A percentile compares a stretch with the other conserved stretches of the same genome.
These are phyloP conservation scores for Acrodontium crateriforme DNA, from an alignment of 2,329 filamentous ascomycete genomes.

Conservation along the genomic window DNA sequence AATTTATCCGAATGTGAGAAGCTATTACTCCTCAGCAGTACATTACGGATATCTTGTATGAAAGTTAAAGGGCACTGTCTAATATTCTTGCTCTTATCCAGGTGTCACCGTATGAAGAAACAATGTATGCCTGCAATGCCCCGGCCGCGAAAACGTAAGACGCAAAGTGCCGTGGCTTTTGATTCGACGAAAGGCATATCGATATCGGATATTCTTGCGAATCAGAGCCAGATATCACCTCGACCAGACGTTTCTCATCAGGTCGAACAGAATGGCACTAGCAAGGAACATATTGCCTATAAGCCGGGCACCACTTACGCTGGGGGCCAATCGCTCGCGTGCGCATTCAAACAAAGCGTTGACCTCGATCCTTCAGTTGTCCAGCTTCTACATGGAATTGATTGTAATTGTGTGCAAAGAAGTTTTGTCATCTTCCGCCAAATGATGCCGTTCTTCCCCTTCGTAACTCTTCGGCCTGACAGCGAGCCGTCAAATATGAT, in stretches of 20 bases:
- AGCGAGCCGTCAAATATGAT: slow-evolving; percentile 10
- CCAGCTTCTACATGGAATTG: slow-evolving; percentile 10
- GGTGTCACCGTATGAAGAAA: slow-evolving; percentile 15
- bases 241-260: not conserved
- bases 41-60: not conserved
- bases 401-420: slow-evolving; percentile 14
- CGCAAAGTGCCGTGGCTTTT: slow-evolving; percentile 8
- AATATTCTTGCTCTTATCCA: slow-evolving; percentile 7
- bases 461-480: slow-evolving; percentile 9
- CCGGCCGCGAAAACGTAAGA: slow-evolving; percentile 15
- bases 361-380: slow-evolving; percentile 6
- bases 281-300: not conserved
- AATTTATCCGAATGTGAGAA: not conserved
- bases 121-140: slow-evolving; percentile 15
- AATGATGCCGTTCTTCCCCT: slow-evolving; percentile 12
- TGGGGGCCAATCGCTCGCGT: slow-evolving; percentile 4
- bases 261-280: no score
- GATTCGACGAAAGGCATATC: slow-evolving; percentile 9
- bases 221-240: slow-evolving; percentile 1
- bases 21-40: not conserved
- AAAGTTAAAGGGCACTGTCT: not conserved
- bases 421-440: slow-evolving; percentile 13
- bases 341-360: slow-evolving; percentile 3
- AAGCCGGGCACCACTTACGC: not conserved
- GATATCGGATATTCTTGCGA: slow-evolving; percentile 8